Evolutionary conservation across 805 yeast species (phyloP), one percentile per base, ranked within the genome.

Genomic region (Cyberlindnera mississippiensis): DNA sequence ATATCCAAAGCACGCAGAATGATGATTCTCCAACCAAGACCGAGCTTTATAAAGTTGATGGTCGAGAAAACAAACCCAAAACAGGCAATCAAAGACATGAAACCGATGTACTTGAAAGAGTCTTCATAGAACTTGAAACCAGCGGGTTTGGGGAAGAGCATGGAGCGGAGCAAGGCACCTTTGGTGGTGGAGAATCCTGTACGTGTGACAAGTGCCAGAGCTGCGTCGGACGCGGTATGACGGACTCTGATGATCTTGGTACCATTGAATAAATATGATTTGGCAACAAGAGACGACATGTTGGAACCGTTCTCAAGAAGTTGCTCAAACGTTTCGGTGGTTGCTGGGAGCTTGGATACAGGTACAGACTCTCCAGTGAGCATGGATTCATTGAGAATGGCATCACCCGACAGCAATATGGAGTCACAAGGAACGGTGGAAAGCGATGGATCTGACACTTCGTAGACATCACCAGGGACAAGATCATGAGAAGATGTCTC

Each of bases 331-430:
- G 81, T 71, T 8, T 81, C 89, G 13, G 74, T 71, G 1, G 72
- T 65, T 2, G 93, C 87, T 2, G 85, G 74, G 10, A 70, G 48
- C 60, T 93, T 93, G 0, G 96, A 78, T 3, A 93, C 96, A 0
- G 99, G 99, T 1, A 93, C 97, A 39, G 96, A 88, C 61, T 93
- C 99, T 30, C 99, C 99, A 0, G 99, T 93, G 16, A 93, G 72
- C 96, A 93, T 93, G 6, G 97, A 85, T 60, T 93, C 99, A 61
- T 93, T 93, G n/a, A 93, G 85, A 41, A 93, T 89, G 59, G 96
- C 86, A 59, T 90, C 98, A 38, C 99, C 99, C 27, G 89, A 78
- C 15, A 91, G 65, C 37, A 93, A 68, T 11, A 93, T 62, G 1
- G 96, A 84, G 62, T 93, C 99, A 59, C 96, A 89, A 0, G 99